Evolutionary conservation across 2,329 filamentous ascomycete species (phyloP).

Genomic region (Aspergillus novofumigatus): DNA sequence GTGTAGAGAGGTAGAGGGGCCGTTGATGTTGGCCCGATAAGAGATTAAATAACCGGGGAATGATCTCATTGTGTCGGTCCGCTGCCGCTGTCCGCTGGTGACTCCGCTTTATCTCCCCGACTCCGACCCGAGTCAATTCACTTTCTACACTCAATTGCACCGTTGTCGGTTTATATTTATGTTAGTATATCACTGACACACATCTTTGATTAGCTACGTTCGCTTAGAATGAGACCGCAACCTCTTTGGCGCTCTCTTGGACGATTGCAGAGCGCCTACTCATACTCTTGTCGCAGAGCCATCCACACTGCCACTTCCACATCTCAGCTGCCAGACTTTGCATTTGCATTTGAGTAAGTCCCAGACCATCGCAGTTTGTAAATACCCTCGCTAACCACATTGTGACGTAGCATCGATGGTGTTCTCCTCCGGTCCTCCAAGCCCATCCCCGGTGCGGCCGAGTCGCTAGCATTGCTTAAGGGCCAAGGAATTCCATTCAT

Average conservation of each 20-base stretch:
- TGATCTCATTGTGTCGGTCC: constrained; percentile 5
- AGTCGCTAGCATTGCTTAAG: constrained; percentile 70
- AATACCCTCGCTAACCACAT: constrained; percentile 10
- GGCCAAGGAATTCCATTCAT: constrained; percentile 80
- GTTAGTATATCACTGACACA: neutral
- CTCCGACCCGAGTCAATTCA: neutral
- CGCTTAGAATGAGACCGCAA: constrained; percentile 23
- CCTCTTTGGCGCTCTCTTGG: constrained; percentile 22
- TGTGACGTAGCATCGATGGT: constrained; percentile 69
- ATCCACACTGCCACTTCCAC: constrained; percentile 27
- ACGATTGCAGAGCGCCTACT: constrained; percentile 22
- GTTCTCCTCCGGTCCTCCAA: constrained; percentile 82
- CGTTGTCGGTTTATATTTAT: neutral
- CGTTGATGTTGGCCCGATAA: neutral
- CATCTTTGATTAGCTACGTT: neutral
- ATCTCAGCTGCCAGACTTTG: constrained; percentile 36
- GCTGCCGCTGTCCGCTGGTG: too few relatives aligned
- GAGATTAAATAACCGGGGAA: neutral
- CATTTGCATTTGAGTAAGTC: constrained; percentile 45
- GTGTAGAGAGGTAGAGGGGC: neutral
- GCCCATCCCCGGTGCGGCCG: constrained; percentile 71
- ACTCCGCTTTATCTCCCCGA: too few relatives aligned
- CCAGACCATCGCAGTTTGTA: constrained; percentile 1
- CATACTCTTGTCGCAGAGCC: constrained; percentile 19
- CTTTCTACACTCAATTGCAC: neutral